These are phyloP conservation scores for Tetrahymena malaccensis DNA, from an alignment of 73 alveolate genomes.

Conservation along the genomic window DNA sequence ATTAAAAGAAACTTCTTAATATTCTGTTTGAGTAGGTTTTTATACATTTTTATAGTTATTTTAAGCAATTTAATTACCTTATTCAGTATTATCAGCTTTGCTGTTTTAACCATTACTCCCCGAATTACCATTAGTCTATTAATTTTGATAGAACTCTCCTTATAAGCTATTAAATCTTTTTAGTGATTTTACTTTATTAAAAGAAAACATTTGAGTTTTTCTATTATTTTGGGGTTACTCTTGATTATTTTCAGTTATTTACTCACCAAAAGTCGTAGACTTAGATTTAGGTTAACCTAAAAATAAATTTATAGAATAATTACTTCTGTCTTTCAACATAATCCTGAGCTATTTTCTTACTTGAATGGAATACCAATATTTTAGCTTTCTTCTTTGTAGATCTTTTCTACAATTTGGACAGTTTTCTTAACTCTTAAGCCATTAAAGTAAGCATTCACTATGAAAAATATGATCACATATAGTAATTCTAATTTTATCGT, in stretches of 20 bases:
- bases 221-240: background rate
- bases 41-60: background rate
- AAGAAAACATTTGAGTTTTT: background rate
- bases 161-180: background rate
- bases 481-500: conserved; percentile 21
- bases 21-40: background rate
- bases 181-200: background rate
- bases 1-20: background rate
- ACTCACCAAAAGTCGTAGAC: background rate
- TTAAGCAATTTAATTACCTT: background rate
- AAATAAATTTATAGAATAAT: background rate
- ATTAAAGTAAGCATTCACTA: conserved; percentile 1
- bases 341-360: background rate
- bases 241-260: background rate
- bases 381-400: background rate
- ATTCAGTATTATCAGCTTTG: background rate
- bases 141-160: background rate
- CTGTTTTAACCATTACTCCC: background rate
- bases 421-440: conserved; percentile 7
- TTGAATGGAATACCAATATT: background rate
- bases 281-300: background rate
- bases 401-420: background rate
- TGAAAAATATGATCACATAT: conserved; percentile 29
- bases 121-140: background rate
- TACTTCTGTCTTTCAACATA: background rate